phyloP scores from a whole-genome alignment of 2,329 filamentous ascomycete species.

The Neophaeococcomyces aloes region DNA sequence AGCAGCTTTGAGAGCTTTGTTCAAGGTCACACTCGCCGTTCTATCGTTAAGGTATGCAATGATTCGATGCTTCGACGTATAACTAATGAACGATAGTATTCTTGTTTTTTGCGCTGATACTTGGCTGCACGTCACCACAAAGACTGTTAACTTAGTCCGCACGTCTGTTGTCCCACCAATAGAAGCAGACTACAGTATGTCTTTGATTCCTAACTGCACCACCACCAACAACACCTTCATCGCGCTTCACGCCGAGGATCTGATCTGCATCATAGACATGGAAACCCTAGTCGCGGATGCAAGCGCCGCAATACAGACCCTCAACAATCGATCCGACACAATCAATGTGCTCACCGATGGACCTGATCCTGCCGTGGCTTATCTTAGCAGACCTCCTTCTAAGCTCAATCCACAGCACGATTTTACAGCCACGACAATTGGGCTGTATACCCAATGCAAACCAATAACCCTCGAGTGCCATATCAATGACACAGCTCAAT shows the following conservation, averaged over 20 bases:
- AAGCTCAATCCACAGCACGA: slow-evolving; percentile 9
- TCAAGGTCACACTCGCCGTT: slow-evolving; percentile 1
- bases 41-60: neutral
- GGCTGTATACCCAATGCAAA: slow-evolving; percentile 14
- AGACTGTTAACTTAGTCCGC: slow-evolving; percentile 17
- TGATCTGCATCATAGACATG: neutral
- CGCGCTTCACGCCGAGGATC: neutral
- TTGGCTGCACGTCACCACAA: slow-evolving; percentile 22
- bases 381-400: slow-evolving; percentile 10
- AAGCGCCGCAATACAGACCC: slow-evolving; percentile 1
- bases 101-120: slow-evolving; percentile 19
- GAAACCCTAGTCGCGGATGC: neutral
- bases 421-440: slow-evolving; percentile 18
- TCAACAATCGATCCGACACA: slow-evolving; percentile 10
- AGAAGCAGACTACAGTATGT: slow-evolving; percentile 3
- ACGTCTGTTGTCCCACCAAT: slow-evolving; percentile 2
- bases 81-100: slow-evolving; percentile 8
- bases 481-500: too few species aligned
- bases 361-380: slow-evolving; percentile 8
- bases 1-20: slow-evolving; percentile 2
- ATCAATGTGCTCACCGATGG: neutral
- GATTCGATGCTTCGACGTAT: too few species aligned
- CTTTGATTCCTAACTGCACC: neutral
- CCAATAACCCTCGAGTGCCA: slow-evolving; percentile 16
- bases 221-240: slow-evolving; percentile 1